Percentiles rank a stretch among this genome's conserved stretches.
Evolutionary conservation across 2,329 filamentous ascomycete species (phyloP).

Genomic region (Arthrobotrys sphaeroides): DNA sequence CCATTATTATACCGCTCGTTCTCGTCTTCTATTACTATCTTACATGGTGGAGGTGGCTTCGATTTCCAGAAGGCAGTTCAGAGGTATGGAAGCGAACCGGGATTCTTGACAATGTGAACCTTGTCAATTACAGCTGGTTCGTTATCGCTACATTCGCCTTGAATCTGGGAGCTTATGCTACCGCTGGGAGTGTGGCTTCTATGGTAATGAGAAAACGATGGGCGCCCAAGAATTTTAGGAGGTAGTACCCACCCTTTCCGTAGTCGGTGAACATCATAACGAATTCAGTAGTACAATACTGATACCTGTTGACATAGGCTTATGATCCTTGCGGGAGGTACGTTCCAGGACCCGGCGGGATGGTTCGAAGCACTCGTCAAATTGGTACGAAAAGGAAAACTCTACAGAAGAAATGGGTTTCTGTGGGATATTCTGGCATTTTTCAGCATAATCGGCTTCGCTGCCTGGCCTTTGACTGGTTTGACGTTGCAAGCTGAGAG

Average conservation of each 20-base stretch:
- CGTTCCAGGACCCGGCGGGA: conserved; percentile 45
- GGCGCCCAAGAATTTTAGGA: conserved; percentile 35
- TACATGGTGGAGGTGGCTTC: conserved; percentile 39
- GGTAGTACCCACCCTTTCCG: background rate
- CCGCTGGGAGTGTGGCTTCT: conserved; percentile 30
- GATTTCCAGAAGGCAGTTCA: conserved; percentile 31
- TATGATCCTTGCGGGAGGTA: conserved; percentile 27
- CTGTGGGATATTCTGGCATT: conserved; percentile 43
- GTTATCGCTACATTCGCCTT: conserved; percentile 44
- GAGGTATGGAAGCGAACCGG: conserved; percentile 38
- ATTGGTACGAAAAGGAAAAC: conserved; percentile 1
- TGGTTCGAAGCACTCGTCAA: conserved; percentile 24
- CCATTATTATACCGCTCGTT: conserved; percentile 11
- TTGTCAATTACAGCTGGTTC: conserved; percentile 52
- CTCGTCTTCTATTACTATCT: conserved; percentile 43
- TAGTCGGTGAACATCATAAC: no score
- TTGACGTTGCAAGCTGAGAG: conserved; percentile 44
- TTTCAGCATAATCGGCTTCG: conserved; percentile 47
- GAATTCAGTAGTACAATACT: background rate
- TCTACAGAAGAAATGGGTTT: conserved; percentile 30
- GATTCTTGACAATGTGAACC: conserved; percentile 36
- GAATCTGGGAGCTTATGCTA: conserved; percentile 30
- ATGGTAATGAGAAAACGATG: conserved; percentile 48
- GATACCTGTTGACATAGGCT: conserved; percentile 1
- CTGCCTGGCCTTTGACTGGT: conserved; percentile 41